These are phyloP conservation scores for Thelephora ganbajun DNA, from an alignment of 768 basidiomycete genomes.

Conservation along the genomic window DNA sequence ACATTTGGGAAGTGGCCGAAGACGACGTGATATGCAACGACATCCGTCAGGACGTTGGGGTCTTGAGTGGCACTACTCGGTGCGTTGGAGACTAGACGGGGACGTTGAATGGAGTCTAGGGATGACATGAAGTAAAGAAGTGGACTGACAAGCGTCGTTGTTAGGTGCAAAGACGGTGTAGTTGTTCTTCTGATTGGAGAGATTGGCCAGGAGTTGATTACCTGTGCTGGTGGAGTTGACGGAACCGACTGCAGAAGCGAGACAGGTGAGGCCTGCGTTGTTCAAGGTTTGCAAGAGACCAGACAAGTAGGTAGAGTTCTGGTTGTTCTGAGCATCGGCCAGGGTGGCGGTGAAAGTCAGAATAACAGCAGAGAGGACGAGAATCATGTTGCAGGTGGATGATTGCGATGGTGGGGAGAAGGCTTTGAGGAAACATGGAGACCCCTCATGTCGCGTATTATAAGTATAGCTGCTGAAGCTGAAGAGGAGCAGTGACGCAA, in stretches of 20 bases:
- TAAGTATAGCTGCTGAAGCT: too few relatives aligned
- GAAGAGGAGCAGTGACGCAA: too few relatives aligned
- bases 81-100: slow-evolving; percentile 14
- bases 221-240: slow-evolving; percentile 33
- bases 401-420: too few relatives aligned
- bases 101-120: background rate
- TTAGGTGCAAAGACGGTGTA: slow-evolving; percentile 45
- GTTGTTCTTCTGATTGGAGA: slow-evolving; percentile 24
- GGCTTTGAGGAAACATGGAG: too few relatives aligned
- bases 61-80: slow-evolving; percentile 21
- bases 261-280: slow-evolving; percentile 23
- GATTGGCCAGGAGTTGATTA: slow-evolving; percentile 24
- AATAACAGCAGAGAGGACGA: slow-evolving; percentile 1
- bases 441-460: too few relatives aligned
- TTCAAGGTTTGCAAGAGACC: slow-evolving; percentile 25
- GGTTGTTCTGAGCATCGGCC: slow-evolving; percentile 16
- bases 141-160: slow-evolving; percentile 35
- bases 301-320: slow-evolving; percentile 16
- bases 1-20: slow-evolving; percentile 34
- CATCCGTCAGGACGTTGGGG: slow-evolving; percentile 25
- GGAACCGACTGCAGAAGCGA: slow-evolving; percentile 24
- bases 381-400: background rate
- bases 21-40: slow-evolving; percentile 45
- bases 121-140: background rate
- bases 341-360: slow-evolving; percentile 15